Percentiles rank a stretch among this genome's conserved stretches.
Conservation (phyloP, 163 green algal genomes). For the Smithsoniella earleae region DNA sequence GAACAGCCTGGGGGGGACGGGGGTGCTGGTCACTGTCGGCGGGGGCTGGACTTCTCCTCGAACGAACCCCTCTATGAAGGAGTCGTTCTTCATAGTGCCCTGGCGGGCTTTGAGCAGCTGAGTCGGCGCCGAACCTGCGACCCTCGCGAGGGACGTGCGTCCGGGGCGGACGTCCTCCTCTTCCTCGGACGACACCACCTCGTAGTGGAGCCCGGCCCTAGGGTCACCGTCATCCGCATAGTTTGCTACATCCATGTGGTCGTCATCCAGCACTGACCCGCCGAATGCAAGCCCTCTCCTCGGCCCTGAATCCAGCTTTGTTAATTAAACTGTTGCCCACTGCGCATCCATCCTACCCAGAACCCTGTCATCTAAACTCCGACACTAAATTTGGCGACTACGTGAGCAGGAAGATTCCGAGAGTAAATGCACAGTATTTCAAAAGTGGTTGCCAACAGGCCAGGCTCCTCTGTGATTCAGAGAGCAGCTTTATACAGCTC, state of each 20-base stretch:
- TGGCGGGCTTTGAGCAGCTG: conserved; percentile 32
- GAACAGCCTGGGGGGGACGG: not conserved
- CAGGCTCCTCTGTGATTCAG: too few relatives aligned
- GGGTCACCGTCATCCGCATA: not conserved
- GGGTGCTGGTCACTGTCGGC: not conserved
- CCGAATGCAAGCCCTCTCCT: not conserved
- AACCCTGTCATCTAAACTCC: too few relatives aligned
- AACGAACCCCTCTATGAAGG: not conserved
- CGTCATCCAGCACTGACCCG: not conserved
- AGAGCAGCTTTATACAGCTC: too few relatives aligned
- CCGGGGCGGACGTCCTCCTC: conserved; percentile 32
- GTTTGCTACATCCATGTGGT: not conserved
- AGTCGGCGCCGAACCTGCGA: conserved; percentile 30
- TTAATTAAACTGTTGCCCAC: too few relatives aligned
- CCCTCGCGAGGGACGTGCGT: not conserved
- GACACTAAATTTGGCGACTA: too few relatives aligned
- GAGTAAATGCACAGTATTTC: too few relatives aligned
- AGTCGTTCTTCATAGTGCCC: not conserved
- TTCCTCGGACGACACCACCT: conserved; percentile 38
- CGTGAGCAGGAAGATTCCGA: too few relatives aligned
- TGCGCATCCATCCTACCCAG: too few relatives aligned
- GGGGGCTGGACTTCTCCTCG: not conserved
- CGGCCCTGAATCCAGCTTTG: too few relatives aligned
- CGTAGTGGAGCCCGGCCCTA: conserved; percentile 27
- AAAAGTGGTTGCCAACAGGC: too few relatives aligned